These are phyloP conservation scores for Pythium pyrilobum DNA, from an alignment of 352 stramenopile genomes.

Conservation along the genomic window DNA sequence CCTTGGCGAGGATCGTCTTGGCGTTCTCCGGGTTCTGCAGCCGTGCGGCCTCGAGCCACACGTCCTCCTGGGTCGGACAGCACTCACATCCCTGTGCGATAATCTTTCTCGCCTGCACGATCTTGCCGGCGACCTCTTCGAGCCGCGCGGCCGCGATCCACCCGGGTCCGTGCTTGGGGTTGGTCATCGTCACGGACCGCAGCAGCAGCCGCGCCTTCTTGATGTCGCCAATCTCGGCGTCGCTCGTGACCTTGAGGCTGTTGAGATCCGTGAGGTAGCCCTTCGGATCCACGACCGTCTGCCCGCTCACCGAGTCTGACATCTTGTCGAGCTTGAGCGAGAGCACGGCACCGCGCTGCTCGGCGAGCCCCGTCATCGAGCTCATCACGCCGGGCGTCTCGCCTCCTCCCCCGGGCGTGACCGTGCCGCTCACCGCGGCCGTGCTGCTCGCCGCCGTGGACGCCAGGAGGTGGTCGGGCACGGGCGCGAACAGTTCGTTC, in stretches of 20 bases:
- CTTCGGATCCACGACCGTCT: slow-evolving; percentile 97
- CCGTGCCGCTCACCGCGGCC: slow-evolving; percentile 35
- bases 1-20: slow-evolving; percentile 96
- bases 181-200: slow-evolving; percentile 96
- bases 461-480: slow-evolving; percentile 92
- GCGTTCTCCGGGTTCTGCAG: slow-evolving; percentile 95
- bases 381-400: slow-evolving; percentile 57
- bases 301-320: slow-evolving; percentile 93
- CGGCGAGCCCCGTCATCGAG: slow-evolving; percentile 85
- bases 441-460: slow-evolving; percentile 24
- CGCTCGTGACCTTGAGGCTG: slow-evolving; percentile 89
- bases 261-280: slow-evolving; percentile 98
- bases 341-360: slow-evolving; percentile 91
- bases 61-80: slow-evolving; percentile 95
- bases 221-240: slow-evolving; percentile 97
- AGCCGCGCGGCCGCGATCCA: slow-evolving; percentile 98
- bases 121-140: slow-evolving; percentile 96
- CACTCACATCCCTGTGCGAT: slow-evolving; percentile 97
- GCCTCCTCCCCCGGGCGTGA: slow-evolving; percentile 39
- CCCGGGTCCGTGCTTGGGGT: slow-evolving; percentile 97
- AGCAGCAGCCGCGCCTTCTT: slow-evolving; percentile 97
- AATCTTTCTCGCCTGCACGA: slow-evolving; percentile 94
- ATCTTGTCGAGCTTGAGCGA: slow-evolving; percentile 97
- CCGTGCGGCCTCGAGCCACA: slow-evolving; percentile 97
- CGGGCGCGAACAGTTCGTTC: slow-evolving; percentile 93